These are phyloP conservation scores for Chaetothyriales sp. DNA, from an alignment of 2,329 filamentous ascomycete species.

Conservation along the genomic window DNA sequence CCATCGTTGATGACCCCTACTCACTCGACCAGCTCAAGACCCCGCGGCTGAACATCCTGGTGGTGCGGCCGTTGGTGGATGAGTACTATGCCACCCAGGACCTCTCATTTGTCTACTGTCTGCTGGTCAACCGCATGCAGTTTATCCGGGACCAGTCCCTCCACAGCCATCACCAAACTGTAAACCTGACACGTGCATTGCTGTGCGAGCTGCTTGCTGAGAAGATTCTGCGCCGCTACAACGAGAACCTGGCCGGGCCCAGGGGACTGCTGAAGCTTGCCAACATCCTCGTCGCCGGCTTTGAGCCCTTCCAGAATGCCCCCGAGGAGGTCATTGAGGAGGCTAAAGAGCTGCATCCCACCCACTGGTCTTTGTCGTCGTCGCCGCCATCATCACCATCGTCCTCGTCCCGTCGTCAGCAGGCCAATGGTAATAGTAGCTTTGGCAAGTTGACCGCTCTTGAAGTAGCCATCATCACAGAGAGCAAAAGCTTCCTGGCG, in stretches of 20 bases:
- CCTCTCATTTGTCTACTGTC: conserved; percentile 72
- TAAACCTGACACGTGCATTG: conserved; percentile 61
- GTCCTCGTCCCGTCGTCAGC: background rate
- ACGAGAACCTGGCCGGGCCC: conserved; percentile 58
- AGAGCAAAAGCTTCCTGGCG: conserved; percentile 64
- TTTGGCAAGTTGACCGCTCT: conserved; percentile 52
- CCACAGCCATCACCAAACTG: conserved; percentile 63
- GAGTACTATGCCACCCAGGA: conserved; percentile 66
- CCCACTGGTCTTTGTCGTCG: background rate
- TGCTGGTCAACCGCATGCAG: conserved; percentile 66
- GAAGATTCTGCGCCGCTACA: conserved; percentile 60
- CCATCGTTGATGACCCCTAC: conserved; percentile 41
- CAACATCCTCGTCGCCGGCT: conserved; percentile 67
- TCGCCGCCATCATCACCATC: no score
- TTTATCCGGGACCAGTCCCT: conserved; percentile 65
- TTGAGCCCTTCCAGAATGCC: conserved; percentile 73
- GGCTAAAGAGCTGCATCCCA: background rate
- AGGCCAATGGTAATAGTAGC: background rate
- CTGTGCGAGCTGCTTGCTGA: conserved; percentile 68
- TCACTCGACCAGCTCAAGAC: conserved; percentile 64
- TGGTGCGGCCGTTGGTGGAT: conserved; percentile 70
- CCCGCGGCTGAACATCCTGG: conserved; percentile 64
- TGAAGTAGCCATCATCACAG: conserved; percentile 68
- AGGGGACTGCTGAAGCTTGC: conserved; percentile 58
- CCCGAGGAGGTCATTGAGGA: conserved; percentile 46